These are phyloP conservation scores for Trypanosoma lewisi DNA, from an alignment of 208 protist genomes.

Conservation along the genomic window DNA sequence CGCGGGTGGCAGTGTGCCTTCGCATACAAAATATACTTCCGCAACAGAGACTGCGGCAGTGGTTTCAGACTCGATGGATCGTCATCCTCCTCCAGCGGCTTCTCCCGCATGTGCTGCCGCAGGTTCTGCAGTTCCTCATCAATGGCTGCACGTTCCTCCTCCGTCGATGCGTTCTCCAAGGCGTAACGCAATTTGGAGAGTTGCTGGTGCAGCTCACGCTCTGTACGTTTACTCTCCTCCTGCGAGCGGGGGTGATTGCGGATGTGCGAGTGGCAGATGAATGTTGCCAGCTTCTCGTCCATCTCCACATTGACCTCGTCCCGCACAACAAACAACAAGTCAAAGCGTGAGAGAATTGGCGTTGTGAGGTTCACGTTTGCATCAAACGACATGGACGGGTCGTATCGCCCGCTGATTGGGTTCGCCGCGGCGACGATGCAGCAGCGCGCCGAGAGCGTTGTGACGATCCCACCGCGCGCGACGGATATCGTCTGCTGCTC, in stretches of 20 bases:
- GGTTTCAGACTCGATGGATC: slow-evolving; percentile 81
- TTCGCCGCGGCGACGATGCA: slow-evolving; percentile 99
- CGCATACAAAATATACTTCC: slow-evolving; percentile 99
- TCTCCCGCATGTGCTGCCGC: slow-evolving; percentile 20
- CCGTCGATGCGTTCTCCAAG: slow-evolving; percentile 66
- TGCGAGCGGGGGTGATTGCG: slow-evolving; percentile 86
- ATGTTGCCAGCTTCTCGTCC: slow-evolving; percentile 94
- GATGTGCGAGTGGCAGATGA: slow-evolving; percentile 96
- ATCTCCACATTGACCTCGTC: slow-evolving; percentile 96
- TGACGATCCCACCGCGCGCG: slow-evolving; percentile 99
- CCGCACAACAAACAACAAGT: slow-evolving; percentile 92
- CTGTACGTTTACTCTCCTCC: slow-evolving; percentile 46
- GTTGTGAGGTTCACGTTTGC: slow-evolving; percentile 99
- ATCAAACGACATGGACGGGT: slow-evolving; percentile 93
- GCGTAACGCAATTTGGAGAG: slow-evolving; percentile 59
- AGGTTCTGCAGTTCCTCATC: slow-evolving; percentile 57
- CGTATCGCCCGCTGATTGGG: slow-evolving; percentile 97
- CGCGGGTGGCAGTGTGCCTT: slow-evolving; percentile 89
- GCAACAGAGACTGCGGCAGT: slow-evolving; percentile 94
- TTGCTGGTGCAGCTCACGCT: slow-evolving; percentile 57
- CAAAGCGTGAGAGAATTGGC: slow-evolving; percentile 99
- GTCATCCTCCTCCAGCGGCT: slow-evolving; percentile 61
- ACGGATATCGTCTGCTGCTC: slow-evolving; percentile 99
- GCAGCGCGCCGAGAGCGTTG: slow-evolving; percentile 96
- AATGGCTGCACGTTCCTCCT: slow-evolving; percentile 54